Evolutionary conservation across 2,329 filamentous ascomycete genomes (phyloP), one percentile per base, ranked within the genome.

Genomic region (Ustulina deusta): DNA sequence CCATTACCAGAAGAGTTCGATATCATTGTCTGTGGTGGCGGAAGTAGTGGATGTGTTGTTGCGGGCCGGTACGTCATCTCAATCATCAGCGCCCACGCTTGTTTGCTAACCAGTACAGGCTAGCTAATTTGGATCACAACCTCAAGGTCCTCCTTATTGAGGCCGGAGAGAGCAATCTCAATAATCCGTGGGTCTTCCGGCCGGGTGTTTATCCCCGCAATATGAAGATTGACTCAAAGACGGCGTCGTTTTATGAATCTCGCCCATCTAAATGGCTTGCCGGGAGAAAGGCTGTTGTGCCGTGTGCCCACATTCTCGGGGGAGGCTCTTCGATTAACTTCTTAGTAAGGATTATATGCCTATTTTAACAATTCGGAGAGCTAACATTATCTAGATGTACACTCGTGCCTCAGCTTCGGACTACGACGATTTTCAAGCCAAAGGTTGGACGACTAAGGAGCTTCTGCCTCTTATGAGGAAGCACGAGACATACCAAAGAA

Each of bases 241-340:
- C 91, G 36, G 91, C 92, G 38, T 91, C 91, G 0, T 94, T 94
- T 80, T 95, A 94, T 77, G 89, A 94, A 79, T 93, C 91, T 55
- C 85, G 89, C 46, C 90, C 91, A 17, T 93, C 90, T 0, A 87
- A 91, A 79, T 91, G 87, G 83, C 87, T 94, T 29, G 87, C 86
- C 72, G 91, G 91, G 17, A 86, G 91, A 52, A 87, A 88, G 75
- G 91, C 91, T 25, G 86, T 93, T 52, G 91, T 94, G n/a, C 91
- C 91, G 0, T 90, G 87, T 73, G 91, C 91, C 40, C 89, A 93
- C 70, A 84, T 93, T 40, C 82, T 94, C 0, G 91, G 91, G 11
- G 90, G 90, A 27, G 90, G 90, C 10, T 91, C 89, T 1, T 91
- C 89, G 7, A 92, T 93, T 79, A 93, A 93, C 79, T 93, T 93